Conservation (phyloP, 192 early-diverging fungal species). For the Coemansia sp. region DNA sequence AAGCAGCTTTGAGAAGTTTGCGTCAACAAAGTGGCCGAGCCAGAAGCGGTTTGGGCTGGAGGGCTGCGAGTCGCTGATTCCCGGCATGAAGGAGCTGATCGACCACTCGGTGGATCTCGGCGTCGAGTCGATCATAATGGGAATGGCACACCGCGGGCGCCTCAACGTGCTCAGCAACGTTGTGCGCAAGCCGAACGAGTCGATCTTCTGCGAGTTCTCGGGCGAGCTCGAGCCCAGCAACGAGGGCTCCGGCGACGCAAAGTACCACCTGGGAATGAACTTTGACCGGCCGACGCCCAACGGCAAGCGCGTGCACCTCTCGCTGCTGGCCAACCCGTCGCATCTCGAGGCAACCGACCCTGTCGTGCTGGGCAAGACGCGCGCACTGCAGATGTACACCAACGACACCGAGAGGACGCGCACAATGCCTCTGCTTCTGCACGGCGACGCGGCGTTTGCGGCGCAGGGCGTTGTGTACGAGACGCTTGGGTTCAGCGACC, state of each 20-base stretch:
- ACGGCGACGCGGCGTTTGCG: conserved; percentile 98
- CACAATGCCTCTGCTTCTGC: conserved; percentile 91
- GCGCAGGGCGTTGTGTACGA: conserved; percentile 98
- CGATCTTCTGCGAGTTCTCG: conserved; percentile 98
- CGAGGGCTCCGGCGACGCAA: conserved; percentile 97
- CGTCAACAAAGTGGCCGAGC: conserved; percentile 93
- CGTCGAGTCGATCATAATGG: conserved; percentile 93
- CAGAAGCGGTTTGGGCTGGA: conserved; percentile 99
- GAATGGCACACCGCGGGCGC: conserved; percentile 99
- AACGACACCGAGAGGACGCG: conserved; percentile 79
- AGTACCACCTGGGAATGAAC: conserved; percentile 94
- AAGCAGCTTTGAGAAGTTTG: conserved; percentile 94
- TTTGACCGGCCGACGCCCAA: conserved; percentile 94
- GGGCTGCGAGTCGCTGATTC: conserved; percentile 95
- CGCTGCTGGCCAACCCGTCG: conserved; percentile 97
- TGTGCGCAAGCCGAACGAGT: conserved; percentile 98
- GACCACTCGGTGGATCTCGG: conserved; percentile 94
- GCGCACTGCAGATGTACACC: conserved; percentile 92
- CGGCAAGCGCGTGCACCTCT: conserved; percentile 96
- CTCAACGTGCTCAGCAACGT: conserved; percentile 98
- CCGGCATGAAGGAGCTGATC: conserved; percentile 97
- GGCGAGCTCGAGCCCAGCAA: conserved; percentile 80
- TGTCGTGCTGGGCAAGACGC: conserved; percentile 97
- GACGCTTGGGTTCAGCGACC: conserved; percentile 91
- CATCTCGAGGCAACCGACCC: conserved; percentile 98